phyloP scores from a whole-genome alignment of 495 filamentous ascomycete species.

The Podospora sp. region DNA sequence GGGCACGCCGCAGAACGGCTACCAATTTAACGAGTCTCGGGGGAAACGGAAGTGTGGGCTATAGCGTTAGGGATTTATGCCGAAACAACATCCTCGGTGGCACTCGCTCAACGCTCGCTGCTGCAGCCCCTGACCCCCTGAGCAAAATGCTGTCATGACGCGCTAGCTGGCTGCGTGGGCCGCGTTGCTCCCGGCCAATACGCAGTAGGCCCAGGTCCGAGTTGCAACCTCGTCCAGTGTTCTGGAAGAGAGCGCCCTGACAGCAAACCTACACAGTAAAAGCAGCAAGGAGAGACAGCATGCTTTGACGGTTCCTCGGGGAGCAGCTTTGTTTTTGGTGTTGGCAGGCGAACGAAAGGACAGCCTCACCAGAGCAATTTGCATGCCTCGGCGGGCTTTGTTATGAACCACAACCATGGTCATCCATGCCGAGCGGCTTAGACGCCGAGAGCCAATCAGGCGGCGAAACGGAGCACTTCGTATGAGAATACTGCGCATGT shows the following conservation, averaged over 20 bases:
- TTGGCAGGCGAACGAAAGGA: slow-evolving; percentile 9
- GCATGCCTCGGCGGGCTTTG: slow-evolving; percentile 35
- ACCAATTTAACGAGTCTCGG: slow-evolving; percentile 17
- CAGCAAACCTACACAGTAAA: not conserved
- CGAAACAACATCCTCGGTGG: not conserved
- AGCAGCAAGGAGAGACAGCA: slow-evolving; percentile 1
- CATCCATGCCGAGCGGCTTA: slow-evolving; percentile 27
- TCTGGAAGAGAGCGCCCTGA: not conserved
- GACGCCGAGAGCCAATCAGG: slow-evolving; percentile 31
- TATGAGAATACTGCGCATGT: slow-evolving; percentile 30
- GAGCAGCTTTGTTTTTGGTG: not conserved
- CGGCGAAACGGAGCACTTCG: slow-evolving; percentile 28
- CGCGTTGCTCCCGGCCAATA: slow-evolving; percentile 11
- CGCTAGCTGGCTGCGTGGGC: slow-evolving; percentile 9
- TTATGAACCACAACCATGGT: slow-evolving; percentile 32
- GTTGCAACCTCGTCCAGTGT: not conserved
- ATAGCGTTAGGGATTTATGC: slow-evolving; percentile 6
- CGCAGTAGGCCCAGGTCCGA: slow-evolving; percentile 4
- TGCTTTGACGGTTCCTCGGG: not conserved
- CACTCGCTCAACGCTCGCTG: not conserved
- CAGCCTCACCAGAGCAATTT: not conserved
- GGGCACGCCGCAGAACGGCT: not conserved
- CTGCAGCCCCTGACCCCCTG: slow-evolving; percentile 18
- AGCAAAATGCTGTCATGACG: slow-evolving; percentile 25
- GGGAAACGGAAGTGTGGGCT: not conserved